Evolutionary conservation across 768 basidiomycete genomes (phyloP).

Genomic region (Pulveroboletus ravenelii): DNA sequence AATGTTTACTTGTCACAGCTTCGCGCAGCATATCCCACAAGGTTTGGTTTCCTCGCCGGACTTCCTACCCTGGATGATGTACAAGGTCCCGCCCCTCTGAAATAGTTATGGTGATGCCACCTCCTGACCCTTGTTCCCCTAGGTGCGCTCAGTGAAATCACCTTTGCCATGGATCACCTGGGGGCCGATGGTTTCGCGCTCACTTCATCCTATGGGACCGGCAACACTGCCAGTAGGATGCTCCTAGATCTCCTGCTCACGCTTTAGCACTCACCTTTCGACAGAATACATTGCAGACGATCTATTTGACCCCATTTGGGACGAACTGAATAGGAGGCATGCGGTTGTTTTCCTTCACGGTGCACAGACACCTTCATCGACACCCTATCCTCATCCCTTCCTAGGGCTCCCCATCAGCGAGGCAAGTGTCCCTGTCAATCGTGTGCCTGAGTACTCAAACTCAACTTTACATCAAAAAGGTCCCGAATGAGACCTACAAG

Average conservation of each 20-base stretch:
- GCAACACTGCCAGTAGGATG: constrained; percentile 46
- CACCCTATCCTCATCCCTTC: constrained; percentile 56
- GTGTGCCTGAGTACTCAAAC: neutral
- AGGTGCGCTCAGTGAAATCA: constrained; percentile 60
- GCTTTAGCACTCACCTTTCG: constrained; percentile 3
- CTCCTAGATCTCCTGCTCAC: neutral
- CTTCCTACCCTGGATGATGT: constrained; percentile 59
- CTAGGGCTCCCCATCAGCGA: constrained; percentile 68
- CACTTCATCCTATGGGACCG: constrained; percentile 62
- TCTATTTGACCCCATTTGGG: constrained; percentile 61
- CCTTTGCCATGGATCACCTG: constrained; percentile 56
- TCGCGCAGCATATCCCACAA: constrained; percentile 43
- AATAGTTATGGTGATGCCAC: neutral
- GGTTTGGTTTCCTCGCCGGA: constrained; percentile 70
- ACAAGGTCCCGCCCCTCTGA: constrained; percentile 39
- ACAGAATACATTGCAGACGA: constrained; percentile 66
- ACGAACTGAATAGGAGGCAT: constrained; percentile 54
- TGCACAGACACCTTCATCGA: constrained; percentile 58
- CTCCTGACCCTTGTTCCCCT: constrained; percentile 7
- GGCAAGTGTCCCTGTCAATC: constrained; percentile 33
- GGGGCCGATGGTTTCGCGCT: constrained; percentile 61
- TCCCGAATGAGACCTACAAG: constrained; percentile 80
- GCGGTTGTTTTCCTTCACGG: constrained; percentile 73
- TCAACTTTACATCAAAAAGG: constrained; percentile 36
- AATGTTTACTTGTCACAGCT: constrained; percentile 48